A percentile compares a stretch with the other conserved stretches of the same genome.
phyloP scores from a whole-genome alignment of 2,329 filamentous ascomycete genomes.

The Cladosporium sp. region DNA sequence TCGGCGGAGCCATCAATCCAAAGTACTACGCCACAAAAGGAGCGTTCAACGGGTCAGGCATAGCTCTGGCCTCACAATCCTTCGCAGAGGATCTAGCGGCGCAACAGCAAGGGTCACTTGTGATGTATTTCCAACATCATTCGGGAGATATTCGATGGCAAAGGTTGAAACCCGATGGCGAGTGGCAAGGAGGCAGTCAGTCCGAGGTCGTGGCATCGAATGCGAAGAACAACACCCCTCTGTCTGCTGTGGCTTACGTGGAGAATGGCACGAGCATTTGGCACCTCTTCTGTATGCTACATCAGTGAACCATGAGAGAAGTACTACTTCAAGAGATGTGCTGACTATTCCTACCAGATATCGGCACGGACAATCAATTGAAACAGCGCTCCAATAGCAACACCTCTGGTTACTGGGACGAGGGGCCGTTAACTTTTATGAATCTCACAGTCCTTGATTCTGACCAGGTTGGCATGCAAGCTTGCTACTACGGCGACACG shows the following conservation, averaged over 20 bases:
- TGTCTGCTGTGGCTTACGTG: constrained; percentile 43
- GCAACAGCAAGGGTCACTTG: constrained; percentile 36
- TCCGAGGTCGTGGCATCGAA: constrained; percentile 38
- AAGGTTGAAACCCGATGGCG: constrained; percentile 33
- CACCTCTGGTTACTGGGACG: constrained; percentile 35
- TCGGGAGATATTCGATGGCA: constrained; percentile 40
- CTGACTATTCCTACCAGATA: constrained; percentile 27
- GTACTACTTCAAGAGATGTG: neutral
- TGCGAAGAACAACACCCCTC: constrained; percentile 40
- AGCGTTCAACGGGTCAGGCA: constrained; percentile 46
- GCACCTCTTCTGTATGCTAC: constrained; percentile 32
- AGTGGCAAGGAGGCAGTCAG: constrained; percentile 37
- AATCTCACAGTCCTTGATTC: constrained; percentile 30
- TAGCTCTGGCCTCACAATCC: constrained; percentile 42
- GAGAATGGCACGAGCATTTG: constrained; percentile 30
- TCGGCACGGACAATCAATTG: constrained; percentile 37
- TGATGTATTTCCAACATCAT: constrained; percentile 44
- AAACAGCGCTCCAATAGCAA: constrained; percentile 39
- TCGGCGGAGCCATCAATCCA: constrained; percentile 38
- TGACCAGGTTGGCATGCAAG: constrained; percentile 34
- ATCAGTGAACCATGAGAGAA: neutral
- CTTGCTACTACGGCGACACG: constrained; percentile 36
- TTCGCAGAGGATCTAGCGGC: constrained; percentile 30
- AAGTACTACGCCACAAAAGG: constrained; percentile 38
- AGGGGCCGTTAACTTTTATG: constrained; percentile 33